Conservation (phyloP, 768 basidiomycete genomes). For the Boletus pseudopeckii region DNA sequence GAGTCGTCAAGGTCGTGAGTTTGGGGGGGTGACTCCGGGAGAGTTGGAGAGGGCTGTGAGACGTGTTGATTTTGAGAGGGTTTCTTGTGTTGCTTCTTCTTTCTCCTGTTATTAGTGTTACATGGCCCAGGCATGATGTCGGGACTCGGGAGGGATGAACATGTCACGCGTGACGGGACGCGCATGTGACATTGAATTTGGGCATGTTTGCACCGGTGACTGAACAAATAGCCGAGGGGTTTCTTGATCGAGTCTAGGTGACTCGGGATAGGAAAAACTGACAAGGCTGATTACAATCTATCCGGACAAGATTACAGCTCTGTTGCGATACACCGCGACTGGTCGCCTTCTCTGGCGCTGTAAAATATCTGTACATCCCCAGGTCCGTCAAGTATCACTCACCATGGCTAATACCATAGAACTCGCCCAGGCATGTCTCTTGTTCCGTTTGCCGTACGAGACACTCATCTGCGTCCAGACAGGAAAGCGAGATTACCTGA, state of each 20-base stretch:
- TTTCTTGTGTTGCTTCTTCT: conserved; percentile 36
- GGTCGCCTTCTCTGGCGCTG: conserved; percentile 31
- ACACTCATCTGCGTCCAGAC: conserved; percentile 52
- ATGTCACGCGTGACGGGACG: conserved; percentile 32
- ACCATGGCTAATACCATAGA: conserved; percentile 64
- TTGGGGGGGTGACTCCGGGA: neutral
- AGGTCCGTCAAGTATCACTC: conserved; percentile 11
- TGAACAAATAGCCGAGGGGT: conserved; percentile 7
- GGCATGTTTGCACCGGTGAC: conserved; percentile 12
- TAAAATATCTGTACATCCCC: conserved; percentile 28
- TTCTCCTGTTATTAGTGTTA: conserved; percentile 42
- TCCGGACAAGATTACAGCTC: conserved; percentile 24
- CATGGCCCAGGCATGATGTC: conserved; percentile 59
- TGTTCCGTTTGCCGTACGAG: neutral
- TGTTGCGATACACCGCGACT: conserved; percentile 19
- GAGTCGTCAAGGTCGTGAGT: conserved; percentile 4
- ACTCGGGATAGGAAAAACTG: conserved; percentile 18
- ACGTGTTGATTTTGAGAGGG: neutral
- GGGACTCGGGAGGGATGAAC: conserved; percentile 6
- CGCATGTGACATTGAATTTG: conserved; percentile 29
- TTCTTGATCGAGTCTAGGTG: conserved; percentile 11
- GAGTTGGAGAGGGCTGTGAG: neutral
- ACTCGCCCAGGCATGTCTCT: conserved; percentile 49
- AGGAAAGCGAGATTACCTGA: conserved; percentile 87
- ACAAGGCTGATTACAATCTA: conserved; percentile 23